These are phyloP conservation scores for Gymnopilus junonius DNA, from an alignment of 768 basidiomycete genomes.

Conservation along the genomic window DNA sequence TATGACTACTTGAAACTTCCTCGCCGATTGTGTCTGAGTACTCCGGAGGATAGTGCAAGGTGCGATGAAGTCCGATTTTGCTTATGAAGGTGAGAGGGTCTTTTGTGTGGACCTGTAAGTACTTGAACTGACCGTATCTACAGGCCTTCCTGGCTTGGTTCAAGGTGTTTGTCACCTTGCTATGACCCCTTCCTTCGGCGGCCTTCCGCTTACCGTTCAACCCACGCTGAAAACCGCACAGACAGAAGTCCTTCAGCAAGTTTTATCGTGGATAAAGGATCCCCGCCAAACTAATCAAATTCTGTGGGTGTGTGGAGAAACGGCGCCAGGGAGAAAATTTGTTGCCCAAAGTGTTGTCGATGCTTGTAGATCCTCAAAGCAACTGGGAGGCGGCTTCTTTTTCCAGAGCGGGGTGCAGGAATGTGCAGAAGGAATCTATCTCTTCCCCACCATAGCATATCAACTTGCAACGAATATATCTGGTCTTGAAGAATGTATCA, in stretches of 20 bases:
- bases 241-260: not conserved
- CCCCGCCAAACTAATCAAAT: not conserved
- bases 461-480: slow-evolving; percentile 1
- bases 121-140: too few relatives aligned
- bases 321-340: not conserved
- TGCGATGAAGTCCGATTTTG: too few relatives aligned
- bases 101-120: too few relatives aligned
- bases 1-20: too few relatives aligned
- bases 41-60: too few relatives aligned
- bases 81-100: too few relatives aligned
- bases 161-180: not conserved
- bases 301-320: slow-evolving; percentile 1
- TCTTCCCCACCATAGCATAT: slow-evolving; percentile 8
- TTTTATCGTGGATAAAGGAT: slow-evolving; percentile 2
- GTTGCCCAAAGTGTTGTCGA: not conserved
- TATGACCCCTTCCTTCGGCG: too few relatives aligned
- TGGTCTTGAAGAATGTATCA: not conserved
- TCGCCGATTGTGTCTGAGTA: too few relatives aligned
- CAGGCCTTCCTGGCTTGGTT: too few relatives aligned
- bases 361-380: not conserved
- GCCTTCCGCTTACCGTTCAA: not conserved
- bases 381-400: not conserved
- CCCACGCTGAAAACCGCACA: not conserved
- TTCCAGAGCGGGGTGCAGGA: not conserved
- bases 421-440: not conserved